Evolutionary conservation across 495 filamentous ascomycete species (phyloP), one percentile per base, ranked within the genome.

Genomic region (Daldinia loculata): DNA sequence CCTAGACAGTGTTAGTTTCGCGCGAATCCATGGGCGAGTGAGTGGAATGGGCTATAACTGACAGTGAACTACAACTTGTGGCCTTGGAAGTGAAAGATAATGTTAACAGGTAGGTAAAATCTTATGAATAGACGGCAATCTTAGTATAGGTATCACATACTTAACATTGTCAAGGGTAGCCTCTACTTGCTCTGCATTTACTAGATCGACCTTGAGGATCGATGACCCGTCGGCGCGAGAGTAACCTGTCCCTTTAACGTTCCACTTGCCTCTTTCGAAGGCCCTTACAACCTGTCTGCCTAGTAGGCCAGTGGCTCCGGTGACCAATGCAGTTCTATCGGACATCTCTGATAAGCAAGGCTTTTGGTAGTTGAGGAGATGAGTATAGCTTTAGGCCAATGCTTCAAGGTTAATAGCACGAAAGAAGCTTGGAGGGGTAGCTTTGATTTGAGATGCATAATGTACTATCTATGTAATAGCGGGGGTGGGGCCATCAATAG

Each of bases 31-130:
- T 15, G 39, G 39, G 12, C 2, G 22, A 67, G 9, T 3, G 22
- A 67, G 5, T 52, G 4, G 0, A 17, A 9, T 14, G 2, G 22
- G 43, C 52, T 32, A 14, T 30, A 36, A 60, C 89, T 77, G 77
- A 94, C 93, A 96, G 78, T 97, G 94, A 26, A 97, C 85, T 50
- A 97, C 88, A 51, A 91, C 92, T 45, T 91, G 84, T 9, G 94
- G 93, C 74, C 93, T 97, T 71, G 9, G 36, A 45, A 24, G 6
- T 6, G 2, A 7, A 43, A 27, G 24, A 11, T 11, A 30, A 8
- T 17, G 34, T 39, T 27, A 61, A 15, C 4, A 48, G 17, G 17
- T 27, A 29, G 11, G 24, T 58, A 29, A 12, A 22, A 8, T 48
- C 9, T 12, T 48, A 48, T 48, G 22, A 9, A 24, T 48, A 4